Evolutionary conservation across 139 green algal species (phyloP), one percentile per base, ranked within the genome.

Genomic region (Axilococcus clingmanii): DNA sequence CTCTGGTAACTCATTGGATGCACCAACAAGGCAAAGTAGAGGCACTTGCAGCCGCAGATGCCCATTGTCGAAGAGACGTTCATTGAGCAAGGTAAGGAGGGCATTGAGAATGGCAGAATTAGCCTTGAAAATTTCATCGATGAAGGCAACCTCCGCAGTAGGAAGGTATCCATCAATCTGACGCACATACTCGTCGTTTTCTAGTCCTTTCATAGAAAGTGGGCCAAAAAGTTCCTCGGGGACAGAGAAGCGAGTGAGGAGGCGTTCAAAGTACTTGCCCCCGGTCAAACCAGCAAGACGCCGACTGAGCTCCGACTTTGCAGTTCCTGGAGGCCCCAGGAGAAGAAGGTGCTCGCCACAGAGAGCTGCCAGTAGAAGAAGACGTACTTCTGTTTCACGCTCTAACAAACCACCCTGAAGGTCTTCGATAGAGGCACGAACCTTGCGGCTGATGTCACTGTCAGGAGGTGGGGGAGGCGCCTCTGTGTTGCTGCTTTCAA

Each of bases 51-150:
- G 19, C 7, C 85, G 74, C 57, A 81, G 43, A 57, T 62, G 82
- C 59, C 89, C 89, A 66, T 97, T 97, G 76, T 97, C 89, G 59
- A 96, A 97, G 27, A 95, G 80, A 17, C 89, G 71, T 80, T 97
- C 89, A 64, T 97, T 96, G 20, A 97, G 76, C 17, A 97, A 70
- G 3, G 88, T 95, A 14, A 97, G 79, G 66, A 97, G 69, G 2
- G 89, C 80, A 68, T 97, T 97, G 25, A 96, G 71, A 74, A 97
- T 97, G 49, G 89, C 88, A 11, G 66, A 85, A 78, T 96, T 96
- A 59, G 89, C 89, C 64, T 81, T 81, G 63, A 88, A 88, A 52
- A 94, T 91, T 61, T 96, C 86, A 34, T 96, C 89, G 30, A 97
- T 83, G 66, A 97, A 97, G 3, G 89, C 89, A 27, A 97, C 74